Base-by-base conservation (phyloP, 306 rosid species). In the Argentina anserina region DNA sequence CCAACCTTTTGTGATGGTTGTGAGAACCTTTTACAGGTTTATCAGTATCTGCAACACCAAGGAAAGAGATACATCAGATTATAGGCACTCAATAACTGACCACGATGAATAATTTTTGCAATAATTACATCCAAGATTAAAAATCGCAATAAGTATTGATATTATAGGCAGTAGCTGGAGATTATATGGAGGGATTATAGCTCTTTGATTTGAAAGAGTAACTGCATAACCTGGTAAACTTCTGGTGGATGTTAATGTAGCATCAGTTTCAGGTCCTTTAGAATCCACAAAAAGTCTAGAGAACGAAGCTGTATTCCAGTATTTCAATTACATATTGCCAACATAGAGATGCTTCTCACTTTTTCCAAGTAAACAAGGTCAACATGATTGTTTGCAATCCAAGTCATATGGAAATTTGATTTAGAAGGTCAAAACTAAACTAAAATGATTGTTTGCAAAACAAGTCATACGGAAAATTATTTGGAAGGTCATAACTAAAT, bases 1-100 rank as follows among this genome's bases (percentile, higher is more conserved):
- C 99, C 83, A 94, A 76, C 84, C 81, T 92, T 74, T 86, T 84
- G 40, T 83, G 82, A 80, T 81, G 84, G 69, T 68, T 84, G 26
- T 80, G 93, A 75, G 87, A 84, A 67, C 87, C 89, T 72, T 87
- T 82, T 34, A 37, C 80, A 29, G 80, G 83, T 70, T 76, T 83
- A 73, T 83, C 93, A 41, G 80, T 81, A 73, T 89, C 99, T 91
- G 88, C 87, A 78, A 61, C 72, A 73, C 73, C 74, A 73, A 60
- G 80, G 43, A 61, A 28, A 55, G 23, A 71, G 33, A 71, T 81
- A 53, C 7, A 37, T 62, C 20, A 33, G 23, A 72, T 15, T 60
- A 63, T 56, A n/a, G 42, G 67, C 23, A 60, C 21, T 50, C 29
- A 47, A 47, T 23, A 49, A 70, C 23, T 47, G 26, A 67, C 55